Conservation (phyloP, 2,329 filamentous ascomycete genomes). For the Diaporthe longicolla region DNA sequence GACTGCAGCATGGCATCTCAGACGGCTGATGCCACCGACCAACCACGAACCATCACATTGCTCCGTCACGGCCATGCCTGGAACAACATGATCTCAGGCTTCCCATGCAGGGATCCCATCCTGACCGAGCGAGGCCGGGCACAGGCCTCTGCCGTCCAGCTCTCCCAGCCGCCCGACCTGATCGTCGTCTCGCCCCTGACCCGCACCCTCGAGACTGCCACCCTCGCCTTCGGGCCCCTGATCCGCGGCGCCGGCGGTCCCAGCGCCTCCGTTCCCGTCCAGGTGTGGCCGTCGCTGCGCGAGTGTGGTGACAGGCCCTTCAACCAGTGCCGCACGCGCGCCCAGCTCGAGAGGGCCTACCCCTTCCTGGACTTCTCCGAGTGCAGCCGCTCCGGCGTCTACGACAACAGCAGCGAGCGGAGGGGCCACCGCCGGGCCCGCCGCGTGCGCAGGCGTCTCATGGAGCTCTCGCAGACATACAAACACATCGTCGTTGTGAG, state of each 20-base stretch:
- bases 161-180: constrained; percentile 36
- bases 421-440: constrained; percentile 34
- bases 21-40: constrained; percentile 16
- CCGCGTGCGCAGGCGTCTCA: constrained; percentile 37
- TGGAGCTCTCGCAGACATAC: constrained; percentile 35
- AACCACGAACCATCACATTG: constrained; percentile 34
- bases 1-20: constrained; percentile 9
- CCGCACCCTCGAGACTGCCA: constrained; percentile 36
- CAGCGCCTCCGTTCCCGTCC: constrained; percentile 25
- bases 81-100: constrained; percentile 41
- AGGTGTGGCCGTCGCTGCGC: constrained; percentile 39
- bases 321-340: constrained; percentile 34
- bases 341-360: constrained; percentile 37
- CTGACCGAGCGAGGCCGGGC: constrained; percentile 31
- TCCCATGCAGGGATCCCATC: constrained; percentile 39
- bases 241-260: constrained; percentile 15
- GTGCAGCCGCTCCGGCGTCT: constrained; percentile 37
- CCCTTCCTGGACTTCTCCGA: constrained; percentile 37
- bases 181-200: constrained; percentile 40
- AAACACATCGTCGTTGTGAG: constrained; percentile 40
- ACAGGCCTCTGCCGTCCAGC: constrained; percentile 30
- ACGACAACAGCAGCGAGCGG: constrained; percentile 36
- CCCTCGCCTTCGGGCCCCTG: constrained; percentile 28
- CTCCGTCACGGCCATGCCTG: constrained; percentile 41
- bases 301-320: constrained; percentile 39